A percentile compares a stretch with the other conserved stretches of the same genome.
Evolutionary conservation across 306 rosid species (phyloP).

Genomic region (Morella rubra): DNA sequence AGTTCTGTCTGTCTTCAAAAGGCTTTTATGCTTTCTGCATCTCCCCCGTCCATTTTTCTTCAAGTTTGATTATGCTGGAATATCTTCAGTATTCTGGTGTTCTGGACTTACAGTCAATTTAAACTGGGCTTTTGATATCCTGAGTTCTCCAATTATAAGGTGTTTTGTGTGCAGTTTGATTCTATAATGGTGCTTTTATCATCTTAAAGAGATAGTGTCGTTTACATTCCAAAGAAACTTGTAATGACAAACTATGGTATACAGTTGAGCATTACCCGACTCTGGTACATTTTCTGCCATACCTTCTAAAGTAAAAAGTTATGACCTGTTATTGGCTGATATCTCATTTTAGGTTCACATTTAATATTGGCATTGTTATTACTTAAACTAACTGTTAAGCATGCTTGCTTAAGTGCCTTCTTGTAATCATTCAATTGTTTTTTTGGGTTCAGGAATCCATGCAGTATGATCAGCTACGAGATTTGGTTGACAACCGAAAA

Average conservation of each 20-base stretch:
- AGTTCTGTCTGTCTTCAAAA: not conserved
- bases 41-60: not conserved
- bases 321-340: not conserved
- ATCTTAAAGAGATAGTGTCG: not conserved
- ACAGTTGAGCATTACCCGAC: not conserved
- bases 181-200: not conserved
- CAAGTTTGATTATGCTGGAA: not conserved
- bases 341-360: not conserved
- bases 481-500: slow-evolving; percentile 77
- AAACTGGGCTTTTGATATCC: not conserved
- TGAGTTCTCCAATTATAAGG: not conserved
- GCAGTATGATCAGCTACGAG: slow-evolving; percentile 83
- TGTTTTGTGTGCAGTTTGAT: not conserved
- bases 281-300: slow-evolving; percentile 1
- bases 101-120: not conserved
- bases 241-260: not conserved
- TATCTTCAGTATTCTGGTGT: not conserved
- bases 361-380: not conserved
- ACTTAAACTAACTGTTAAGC: slow-evolving; percentile 6
- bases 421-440: slow-evolving; percentile 11
- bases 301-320: not conserved
- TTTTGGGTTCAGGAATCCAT: slow-evolving; percentile 65
- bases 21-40: not conserved
- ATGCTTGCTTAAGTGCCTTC: slow-evolving; percentile 15
- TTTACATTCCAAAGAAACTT: not conserved